Percentiles rank a stretch among this genome's conserved stretches.
These are phyloP conservation scores for Aspergillus sclerotioniger DNA, from an alignment of 495 filamentous ascomycete genomes.

Conservation along the genomic window DNA sequence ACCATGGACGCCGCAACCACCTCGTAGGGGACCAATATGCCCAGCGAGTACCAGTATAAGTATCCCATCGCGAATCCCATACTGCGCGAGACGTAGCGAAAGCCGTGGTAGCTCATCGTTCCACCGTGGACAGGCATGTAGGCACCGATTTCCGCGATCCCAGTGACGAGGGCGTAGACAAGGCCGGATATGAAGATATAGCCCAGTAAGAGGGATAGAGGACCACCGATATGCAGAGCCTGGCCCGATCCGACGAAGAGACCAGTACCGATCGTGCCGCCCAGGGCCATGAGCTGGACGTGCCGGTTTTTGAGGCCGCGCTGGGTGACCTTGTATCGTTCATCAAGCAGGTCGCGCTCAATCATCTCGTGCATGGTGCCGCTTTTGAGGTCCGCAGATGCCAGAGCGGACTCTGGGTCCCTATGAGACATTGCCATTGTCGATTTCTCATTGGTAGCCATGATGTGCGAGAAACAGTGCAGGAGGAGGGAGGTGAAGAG, in stretches of 20 bases:
- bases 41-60: conserved; percentile 58
- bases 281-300: conserved; percentile 66
- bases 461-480: background rate
- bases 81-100: conserved; percentile 58
- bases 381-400: conserved; percentile 6
- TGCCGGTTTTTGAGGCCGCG: conserved; percentile 54
- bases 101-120: conserved; percentile 58
- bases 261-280: conserved; percentile 68
- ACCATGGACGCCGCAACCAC: conserved; percentile 70
- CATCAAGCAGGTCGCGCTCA: conserved; percentile 38
- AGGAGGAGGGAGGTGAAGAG: background rate
- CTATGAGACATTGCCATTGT: background rate
- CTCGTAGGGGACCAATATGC: conserved; percentile 67
- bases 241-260: conserved; percentile 56
- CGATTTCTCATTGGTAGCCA: conserved; percentile 7
- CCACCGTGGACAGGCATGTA: conserved; percentile 60
- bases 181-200: conserved; percentile 58
- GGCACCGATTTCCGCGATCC: conserved; percentile 62
- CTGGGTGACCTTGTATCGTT: conserved; percentile 39
- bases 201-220: conserved; percentile 64
- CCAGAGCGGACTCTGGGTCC: conserved; percentile 1
- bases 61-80: conserved; percentile 63
- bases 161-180: conserved; percentile 61
- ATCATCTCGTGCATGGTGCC: conserved; percentile 27
- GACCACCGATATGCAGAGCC: conserved; percentile 57